Base-by-base conservation (phyloP, 108 stramenopile genomes). In the Nannochloropsis oceanica region DNA sequence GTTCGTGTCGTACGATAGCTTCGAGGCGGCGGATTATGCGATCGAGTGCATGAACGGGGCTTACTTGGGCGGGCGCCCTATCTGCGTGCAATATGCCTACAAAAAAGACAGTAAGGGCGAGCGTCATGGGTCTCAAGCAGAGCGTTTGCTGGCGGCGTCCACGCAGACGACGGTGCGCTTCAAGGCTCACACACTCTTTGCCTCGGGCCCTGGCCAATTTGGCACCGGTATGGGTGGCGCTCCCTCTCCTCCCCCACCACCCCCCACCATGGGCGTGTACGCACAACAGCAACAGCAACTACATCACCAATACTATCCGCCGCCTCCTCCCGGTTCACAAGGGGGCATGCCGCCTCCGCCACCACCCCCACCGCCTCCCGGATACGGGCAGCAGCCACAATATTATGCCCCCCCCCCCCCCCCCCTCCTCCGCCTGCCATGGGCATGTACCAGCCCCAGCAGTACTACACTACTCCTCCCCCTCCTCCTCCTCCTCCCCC, bases 11-110 rank as follows among this genome's bases (percentile, higher is more conserved):
- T 99, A 91, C 85, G 96, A 98, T 87, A 89, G 89, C 18, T 99
- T 99, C 86, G 97, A 97, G 87, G 93, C 97, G 0, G 90, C 94
- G 82, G 99, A 99, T 90, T 87, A 94, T 43, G 99, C 99, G 8
- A 95, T 99, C 85, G 98, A 99, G 84, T 96, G 95, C 89, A 99
- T 99, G 99, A 94, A 99, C 91, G 93, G 94, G 46, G 97, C 98
- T 86, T 99, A 91, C 90, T 90, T 99, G 84, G 95, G 97, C 89
- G 96, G 96, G 91, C 92, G 97, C 7, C 95, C 95, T 85, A 97
- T 99, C 84, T 85, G 91, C 0, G 97, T 99, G 27, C 95, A 98
- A 90, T 99, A 98, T 87, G 98, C 98, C 42, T 97, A 96, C 89
- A 98, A 98, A 89, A 96, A 96, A 90, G 95, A 95, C 79, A 89